phyloP scores from a whole-genome alignment of 208 protist genomes.

The Dictyostelium gargantuum region DNA sequence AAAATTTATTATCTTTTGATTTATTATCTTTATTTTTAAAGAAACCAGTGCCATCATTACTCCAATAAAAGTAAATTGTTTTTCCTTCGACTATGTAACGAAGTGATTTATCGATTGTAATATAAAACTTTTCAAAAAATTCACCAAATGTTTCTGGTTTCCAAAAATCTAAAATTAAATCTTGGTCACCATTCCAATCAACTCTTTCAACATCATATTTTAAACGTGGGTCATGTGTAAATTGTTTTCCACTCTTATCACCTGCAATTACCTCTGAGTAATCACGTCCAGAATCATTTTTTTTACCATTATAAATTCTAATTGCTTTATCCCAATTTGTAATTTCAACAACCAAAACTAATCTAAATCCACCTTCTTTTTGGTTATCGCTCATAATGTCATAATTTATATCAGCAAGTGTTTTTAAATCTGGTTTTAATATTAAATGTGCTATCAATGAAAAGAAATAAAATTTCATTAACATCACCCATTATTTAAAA shows the following conservation, averaged over 20 bases:
- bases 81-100: neutral
- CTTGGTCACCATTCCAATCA: neutral
- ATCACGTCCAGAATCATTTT: neutral
- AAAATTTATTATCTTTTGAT: no score
- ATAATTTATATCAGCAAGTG: no score
- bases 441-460: no score
- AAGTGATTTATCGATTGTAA: no score
- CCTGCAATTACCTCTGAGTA: neutral
- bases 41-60: neutral
- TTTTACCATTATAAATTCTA: neutral
- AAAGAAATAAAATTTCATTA: no score
- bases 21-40: no score
- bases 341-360: neutral
- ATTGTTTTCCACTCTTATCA: neutral
- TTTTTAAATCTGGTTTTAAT: no score
- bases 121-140: no score
- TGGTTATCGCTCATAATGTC: no score
- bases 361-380: no score
- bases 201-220: neutral
- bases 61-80: neutral
- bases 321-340: neutral
- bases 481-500: no score
- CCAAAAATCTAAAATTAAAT: neutral
- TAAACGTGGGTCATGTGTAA: neutral
- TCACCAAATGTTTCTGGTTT: neutral